These are phyloP conservation scores for Aotearoamyces nothofagi DNA, from an alignment of 2,329 filamentous ascomycete genomes.

Conservation along the genomic window DNA sequence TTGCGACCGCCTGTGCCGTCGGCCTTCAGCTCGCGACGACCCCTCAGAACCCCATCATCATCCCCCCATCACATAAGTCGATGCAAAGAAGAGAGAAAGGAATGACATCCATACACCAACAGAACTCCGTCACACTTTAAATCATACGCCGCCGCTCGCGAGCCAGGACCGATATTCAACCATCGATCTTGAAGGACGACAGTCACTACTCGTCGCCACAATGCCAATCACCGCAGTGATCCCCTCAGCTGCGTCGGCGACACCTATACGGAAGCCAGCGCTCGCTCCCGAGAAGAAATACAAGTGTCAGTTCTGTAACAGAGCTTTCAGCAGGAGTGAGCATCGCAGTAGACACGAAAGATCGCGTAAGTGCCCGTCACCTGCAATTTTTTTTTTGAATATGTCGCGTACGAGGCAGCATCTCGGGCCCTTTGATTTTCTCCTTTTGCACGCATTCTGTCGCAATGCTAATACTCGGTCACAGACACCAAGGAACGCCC, in stretches of 20 bases:
- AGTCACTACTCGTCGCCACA: constrained; percentile 25
- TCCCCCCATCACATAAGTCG: too few species aligned
- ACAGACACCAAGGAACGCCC: constrained; percentile 95
- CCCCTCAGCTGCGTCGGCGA: constrained; percentile 47
- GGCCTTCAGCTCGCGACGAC: too few species aligned
- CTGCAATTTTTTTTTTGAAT: too few species aligned
- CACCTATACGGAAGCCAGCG: constrained; percentile 60
- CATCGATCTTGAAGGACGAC: constrained; percentile 13
- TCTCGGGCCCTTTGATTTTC: constrained; percentile 3
- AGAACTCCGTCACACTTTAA: constrained; percentile 52
- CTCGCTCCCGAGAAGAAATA: constrained; percentile 91
- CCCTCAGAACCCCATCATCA: too few species aligned
- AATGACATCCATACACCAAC: constrained; percentile 34
- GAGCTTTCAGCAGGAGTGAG: constrained; percentile 94
- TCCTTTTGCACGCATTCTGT: constrained; percentile 7
- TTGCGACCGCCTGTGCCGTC: too few species aligned
- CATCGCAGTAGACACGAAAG: constrained; percentile 94
- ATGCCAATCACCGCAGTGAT: constrained; percentile 62
- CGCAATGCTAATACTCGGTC: constrained; percentile 3
- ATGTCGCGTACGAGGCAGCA: constrained; percentile 10
- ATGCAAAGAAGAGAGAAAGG: constrained; percentile 30
- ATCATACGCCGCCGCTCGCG: constrained; percentile 35
- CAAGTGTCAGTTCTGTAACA: constrained; percentile 97
- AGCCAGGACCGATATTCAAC: constrained; percentile 21
- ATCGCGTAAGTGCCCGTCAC: constrained; percentile 69